Evolutionary conservation across 2,329 filamentous ascomycete species (phyloP).

Genomic region (Aureobasidium sp.): DNA sequence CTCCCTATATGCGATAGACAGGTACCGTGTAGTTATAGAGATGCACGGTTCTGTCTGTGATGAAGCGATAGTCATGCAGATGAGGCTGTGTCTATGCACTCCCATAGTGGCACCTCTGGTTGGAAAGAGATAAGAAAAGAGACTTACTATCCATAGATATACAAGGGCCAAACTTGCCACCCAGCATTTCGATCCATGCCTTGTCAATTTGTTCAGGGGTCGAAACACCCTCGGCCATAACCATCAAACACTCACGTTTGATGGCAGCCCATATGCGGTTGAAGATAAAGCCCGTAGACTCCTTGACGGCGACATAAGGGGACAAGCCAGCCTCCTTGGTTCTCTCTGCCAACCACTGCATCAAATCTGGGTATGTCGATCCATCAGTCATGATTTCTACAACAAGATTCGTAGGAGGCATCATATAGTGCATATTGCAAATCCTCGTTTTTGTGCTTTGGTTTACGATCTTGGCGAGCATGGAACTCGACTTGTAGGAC

Average conservation of each 20-base stretch:
- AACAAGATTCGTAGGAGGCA: constrained; percentile 37
- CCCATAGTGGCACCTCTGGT: too few relatives aligned
- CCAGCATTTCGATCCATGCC: constrained; percentile 39
- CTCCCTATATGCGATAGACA: too few relatives aligned
- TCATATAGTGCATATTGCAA: constrained; percentile 48
- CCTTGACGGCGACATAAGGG: constrained; percentile 39
- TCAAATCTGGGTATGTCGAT: constrained; percentile 36
- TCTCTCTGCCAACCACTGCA: constrained; percentile 40
- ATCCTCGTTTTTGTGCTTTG: constrained; percentile 34
- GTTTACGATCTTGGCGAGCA: constrained; percentile 38
- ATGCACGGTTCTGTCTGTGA: too few relatives aligned
- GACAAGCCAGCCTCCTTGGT: constrained; percentile 36
- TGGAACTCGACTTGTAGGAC: constrained; percentile 45
- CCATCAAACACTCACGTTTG: constrained; percentile 45
- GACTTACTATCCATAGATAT: constrained; percentile 37
- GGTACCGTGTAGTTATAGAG: too few relatives aligned
- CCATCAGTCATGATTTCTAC: constrained; percentile 52
- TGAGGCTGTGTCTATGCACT: too few relatives aligned
- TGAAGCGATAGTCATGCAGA: too few relatives aligned
- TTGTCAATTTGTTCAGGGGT: constrained; percentile 44
- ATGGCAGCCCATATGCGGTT: constrained; percentile 53
- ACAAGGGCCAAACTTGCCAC: constrained; percentile 27
- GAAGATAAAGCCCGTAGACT: constrained; percentile 50
- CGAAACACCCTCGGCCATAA: constrained; percentile 45
- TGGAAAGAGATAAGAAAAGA: background rate